Percentiles rank a stretch among this genome's conserved stretches.
phyloP scores from a whole-genome alignment of 2,329 filamentous ascomycete genomes.

The Colletotrichum tamarilloi region DNA sequence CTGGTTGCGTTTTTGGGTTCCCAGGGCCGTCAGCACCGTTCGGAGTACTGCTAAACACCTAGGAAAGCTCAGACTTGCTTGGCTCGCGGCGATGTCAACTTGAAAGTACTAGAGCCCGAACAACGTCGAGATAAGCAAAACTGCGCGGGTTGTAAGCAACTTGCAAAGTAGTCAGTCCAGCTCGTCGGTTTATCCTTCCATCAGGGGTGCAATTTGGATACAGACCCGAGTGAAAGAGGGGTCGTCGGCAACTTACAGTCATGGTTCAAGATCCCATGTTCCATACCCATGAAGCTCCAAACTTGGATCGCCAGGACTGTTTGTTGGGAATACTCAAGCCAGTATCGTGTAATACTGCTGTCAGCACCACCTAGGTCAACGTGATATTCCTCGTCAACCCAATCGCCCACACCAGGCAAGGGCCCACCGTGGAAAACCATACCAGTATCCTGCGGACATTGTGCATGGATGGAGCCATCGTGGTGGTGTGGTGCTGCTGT shows the following conservation, averaged over 20 bases:
- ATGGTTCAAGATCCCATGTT: neutral
- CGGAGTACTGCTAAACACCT: neutral
- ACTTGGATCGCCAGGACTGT: neutral
- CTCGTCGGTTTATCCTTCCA: neutral
- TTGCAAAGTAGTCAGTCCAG: neutral
- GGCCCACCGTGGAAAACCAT: neutral
- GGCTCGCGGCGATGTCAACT: neutral
- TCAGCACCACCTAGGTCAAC: neutral
- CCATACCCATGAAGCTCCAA: neutral
- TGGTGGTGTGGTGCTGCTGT: constrained; percentile 3
- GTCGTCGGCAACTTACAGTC: neutral
- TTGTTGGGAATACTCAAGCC: neutral
- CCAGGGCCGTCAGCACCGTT: neutral
- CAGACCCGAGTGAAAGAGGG: neutral
- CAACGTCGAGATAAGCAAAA: neutral
- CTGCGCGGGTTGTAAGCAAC: neutral
- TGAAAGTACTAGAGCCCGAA: neutral
- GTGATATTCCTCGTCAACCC: neutral
- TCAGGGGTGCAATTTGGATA: neutral
- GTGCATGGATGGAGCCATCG: neutral
- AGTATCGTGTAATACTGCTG: neutral
- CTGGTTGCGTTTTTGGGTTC: constrained; percentile 10
- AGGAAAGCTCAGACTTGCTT: neutral
- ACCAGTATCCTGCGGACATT: neutral
- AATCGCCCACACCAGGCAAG: neutral